Evolutionary conservation across 768 basidiomycete species (phyloP), one percentile per base, ranked within the genome.

Genomic region (Hygrophoropsis aurantiaca): DNA sequence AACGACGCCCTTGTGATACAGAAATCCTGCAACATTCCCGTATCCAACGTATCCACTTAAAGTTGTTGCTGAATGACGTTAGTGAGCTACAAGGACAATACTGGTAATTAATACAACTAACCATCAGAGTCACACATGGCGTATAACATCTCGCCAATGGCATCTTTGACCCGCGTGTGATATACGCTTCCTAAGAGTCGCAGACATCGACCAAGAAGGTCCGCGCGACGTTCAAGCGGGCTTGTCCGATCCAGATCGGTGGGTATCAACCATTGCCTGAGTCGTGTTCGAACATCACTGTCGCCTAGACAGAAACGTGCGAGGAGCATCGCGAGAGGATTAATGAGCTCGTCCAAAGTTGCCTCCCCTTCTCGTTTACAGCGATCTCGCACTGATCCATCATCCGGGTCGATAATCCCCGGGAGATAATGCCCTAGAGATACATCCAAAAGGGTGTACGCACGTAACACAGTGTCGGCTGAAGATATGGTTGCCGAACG

Each of bases 21-120:
- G 75, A 75, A 92, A 89, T 1, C 97, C 97, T 0, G 94, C 92
- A 34, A 94, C 92, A 61, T 94, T 94, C 34, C 95, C 95, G 57
- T 99, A 99, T 6, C 95, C 95, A 43, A 97, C 78, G 36, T 87
- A 79, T 4, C 82, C 77, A n/a, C 82, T 80, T 13, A 98, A 71
- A 0, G 74, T 79, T 5, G 78, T 72, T n/a, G 88, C 92, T 84
- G 59, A 40, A 18, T 16, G 19, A 20, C 11, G 33, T n/a, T 11
- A 3, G 33, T 10, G 51, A 38, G 50, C 40, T 24, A 5, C 46
- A 6, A 40, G 9, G 18, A n/a, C 11, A 38, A 35, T 7, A 16
- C 26, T 36, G 23, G 18, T 46, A 9, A 20, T 15, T 4, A 6
- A 19, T 39, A 37, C 9, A 11, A 52, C 68, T 50, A 56, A 84